Evolutionary conservation across 345 rosid genomes (phyloP).

Genomic region (Boechera retrofracta): DNA sequence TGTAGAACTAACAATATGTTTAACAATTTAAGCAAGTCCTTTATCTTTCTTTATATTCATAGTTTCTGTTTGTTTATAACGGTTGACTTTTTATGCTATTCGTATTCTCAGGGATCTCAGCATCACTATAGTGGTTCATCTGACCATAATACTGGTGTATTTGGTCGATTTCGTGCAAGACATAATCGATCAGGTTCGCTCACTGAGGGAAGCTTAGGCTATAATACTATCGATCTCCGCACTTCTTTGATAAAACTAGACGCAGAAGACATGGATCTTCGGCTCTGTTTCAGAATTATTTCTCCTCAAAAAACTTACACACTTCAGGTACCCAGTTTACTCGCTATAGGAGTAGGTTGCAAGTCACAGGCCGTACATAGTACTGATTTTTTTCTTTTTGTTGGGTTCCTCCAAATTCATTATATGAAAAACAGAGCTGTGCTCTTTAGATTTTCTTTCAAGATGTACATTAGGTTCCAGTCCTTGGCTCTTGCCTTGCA

Average conservation of each 20-base stretch:
- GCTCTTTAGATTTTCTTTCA: neutral
- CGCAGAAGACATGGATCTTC: constrained; percentile 77
- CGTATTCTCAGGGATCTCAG: constrained; percentile 60
- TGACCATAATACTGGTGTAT: constrained; percentile 68
- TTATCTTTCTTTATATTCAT: neutral
- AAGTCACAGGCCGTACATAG: neutral
- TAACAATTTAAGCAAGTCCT: neutral
- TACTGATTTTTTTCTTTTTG: neutral
- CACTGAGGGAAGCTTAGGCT: constrained; percentile 55
- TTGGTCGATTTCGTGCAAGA: constrained; percentile 79
- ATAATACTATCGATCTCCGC: constrained; percentile 63
- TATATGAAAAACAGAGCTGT: neutral
- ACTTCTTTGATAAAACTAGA: constrained; percentile 76
- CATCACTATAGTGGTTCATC: constrained; percentile 63
- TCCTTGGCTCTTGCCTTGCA: constrained; percentile 3
- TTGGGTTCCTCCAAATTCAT: constrained; percentile 1
- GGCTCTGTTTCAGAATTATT: constrained; percentile 91
- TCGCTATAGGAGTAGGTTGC: neutral
- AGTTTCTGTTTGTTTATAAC: constrained; percentile 3
- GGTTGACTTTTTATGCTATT: neutral
- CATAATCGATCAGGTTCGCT: constrained; percentile 63
- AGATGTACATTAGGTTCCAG: neutral
- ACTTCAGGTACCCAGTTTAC: constrained; percentile 66
- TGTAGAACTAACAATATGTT: neutral
- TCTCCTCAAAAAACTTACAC: constrained; percentile 80